These are phyloP conservation scores for Rhodosporidiobolus odoratus DNA, from an alignment of 768 basidiomycete genomes.

Conservation along the genomic window DNA sequence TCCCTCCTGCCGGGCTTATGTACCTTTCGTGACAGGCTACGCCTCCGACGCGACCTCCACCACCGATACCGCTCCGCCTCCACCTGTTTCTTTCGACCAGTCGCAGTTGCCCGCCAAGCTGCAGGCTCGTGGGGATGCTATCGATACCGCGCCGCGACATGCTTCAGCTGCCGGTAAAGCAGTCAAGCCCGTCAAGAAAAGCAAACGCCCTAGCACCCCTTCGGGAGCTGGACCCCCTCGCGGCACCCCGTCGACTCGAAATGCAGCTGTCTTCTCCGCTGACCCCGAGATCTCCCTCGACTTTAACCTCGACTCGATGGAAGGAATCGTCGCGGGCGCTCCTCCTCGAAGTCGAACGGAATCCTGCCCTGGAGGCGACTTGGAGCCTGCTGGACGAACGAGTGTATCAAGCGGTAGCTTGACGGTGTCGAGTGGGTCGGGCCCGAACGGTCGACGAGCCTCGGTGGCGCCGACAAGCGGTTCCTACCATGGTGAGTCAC, in stretches of 20 bases:
- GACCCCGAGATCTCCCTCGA: conserved; percentile 54
- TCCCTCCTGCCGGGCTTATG: neutral
- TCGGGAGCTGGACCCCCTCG: neutral
- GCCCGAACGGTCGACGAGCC: neutral
- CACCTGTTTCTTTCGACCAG: conserved; percentile 11
- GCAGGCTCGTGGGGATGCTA: conserved; percentile 36
- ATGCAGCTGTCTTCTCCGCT: conserved; percentile 12
- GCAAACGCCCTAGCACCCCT: conserved; percentile 18
- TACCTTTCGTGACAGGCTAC: neutral
- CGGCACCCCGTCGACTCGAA: neutral
- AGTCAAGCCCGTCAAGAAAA: conserved; percentile 4
- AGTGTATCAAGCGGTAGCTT: conserved; percentile 11
- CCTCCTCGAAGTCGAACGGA: conserved; percentile 8
- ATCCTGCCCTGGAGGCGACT: neutral
- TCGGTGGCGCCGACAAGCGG: neutral
- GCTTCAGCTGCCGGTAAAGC: neutral
- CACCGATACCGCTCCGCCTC: neutral
- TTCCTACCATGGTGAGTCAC: neutral
- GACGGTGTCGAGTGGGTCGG: neutral
- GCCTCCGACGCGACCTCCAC: conserved; percentile 6
- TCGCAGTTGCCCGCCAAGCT: conserved; percentile 32
- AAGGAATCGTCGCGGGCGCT: conserved; percentile 64
- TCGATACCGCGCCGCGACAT: conserved; percentile 2
- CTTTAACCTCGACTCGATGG: conserved; percentile 68
- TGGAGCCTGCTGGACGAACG: neutral